Conservation (phyloP, 2,329 filamentous ascomycete genomes). For the Fusarium tricinctum region DNA sequence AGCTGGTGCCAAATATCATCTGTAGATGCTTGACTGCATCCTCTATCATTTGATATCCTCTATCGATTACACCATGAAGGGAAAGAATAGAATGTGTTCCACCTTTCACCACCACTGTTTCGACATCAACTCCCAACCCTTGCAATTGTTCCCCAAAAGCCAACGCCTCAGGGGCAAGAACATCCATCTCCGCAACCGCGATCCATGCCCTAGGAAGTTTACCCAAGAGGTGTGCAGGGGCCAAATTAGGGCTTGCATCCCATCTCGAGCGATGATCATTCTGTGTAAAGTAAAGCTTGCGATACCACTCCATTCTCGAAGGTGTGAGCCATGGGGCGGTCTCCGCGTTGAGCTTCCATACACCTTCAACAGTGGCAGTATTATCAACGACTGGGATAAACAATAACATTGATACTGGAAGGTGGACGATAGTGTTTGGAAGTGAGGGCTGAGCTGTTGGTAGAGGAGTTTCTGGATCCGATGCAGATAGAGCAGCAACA, state of each 20-base stretch:
- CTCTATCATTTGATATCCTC: slow-evolving; percentile 45
- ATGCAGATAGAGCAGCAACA: slow-evolving; percentile 41
- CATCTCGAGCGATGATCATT: slow-evolving; percentile 46
- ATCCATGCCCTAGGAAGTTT: slow-evolving; percentile 52
- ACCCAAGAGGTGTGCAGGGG: slow-evolving; percentile 44
- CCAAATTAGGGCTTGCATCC: slow-evolving; percentile 53
- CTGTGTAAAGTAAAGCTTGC: slow-evolving; percentile 53
- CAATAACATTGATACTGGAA: slow-evolving; percentile 37
- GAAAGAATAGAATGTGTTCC: slow-evolving; percentile 48
- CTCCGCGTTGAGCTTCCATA: slow-evolving; percentile 48
- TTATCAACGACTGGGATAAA: slow-evolving; percentile 56
- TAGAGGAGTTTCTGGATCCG: slow-evolving; percentile 20
- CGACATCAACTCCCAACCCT: slow-evolving; percentile 37
- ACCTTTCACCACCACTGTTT: slow-evolving; percentile 40
- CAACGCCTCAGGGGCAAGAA: slow-evolving; percentile 53
- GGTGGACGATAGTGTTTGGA: slow-evolving; percentile 9
- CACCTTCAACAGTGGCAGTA: slow-evolving; percentile 48
- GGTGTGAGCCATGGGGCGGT: slow-evolving; percentile 54
- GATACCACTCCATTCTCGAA: slow-evolving; percentile 55
- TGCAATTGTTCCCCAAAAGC: slow-evolving; percentile 49
- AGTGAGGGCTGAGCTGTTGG: slow-evolving; percentile 42
- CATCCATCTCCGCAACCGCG: slow-evolving; percentile 52
- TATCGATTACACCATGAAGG: slow-evolving; percentile 46
- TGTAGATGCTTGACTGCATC: slow-evolving; percentile 42
- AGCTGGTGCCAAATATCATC: slow-evolving; percentile 36